These are phyloP conservation scores for Naganishia sp. DNA, from an alignment of 1,284 basidiomycete species.

Conservation along the genomic window DNA sequence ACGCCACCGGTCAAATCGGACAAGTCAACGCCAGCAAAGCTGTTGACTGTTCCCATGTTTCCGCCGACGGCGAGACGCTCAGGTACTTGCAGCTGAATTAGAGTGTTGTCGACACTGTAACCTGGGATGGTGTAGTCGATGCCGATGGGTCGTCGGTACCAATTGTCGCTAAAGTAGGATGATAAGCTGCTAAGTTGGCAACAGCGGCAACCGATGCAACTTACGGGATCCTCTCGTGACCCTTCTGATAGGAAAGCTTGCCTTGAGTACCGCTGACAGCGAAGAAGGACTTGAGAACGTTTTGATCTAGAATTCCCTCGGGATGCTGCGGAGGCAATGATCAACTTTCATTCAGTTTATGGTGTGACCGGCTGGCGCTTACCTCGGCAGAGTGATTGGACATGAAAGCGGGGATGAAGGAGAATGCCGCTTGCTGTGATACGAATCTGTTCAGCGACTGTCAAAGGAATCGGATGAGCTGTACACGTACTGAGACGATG, in stretches of 20 bases:
- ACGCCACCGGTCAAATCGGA: slow-evolving; percentile 36
- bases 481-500: slow-evolving; percentile 15
- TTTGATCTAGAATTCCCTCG: slow-evolving; percentile 22
- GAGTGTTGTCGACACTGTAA: slow-evolving; percentile 19
- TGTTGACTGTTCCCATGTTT: slow-evolving; percentile 35
- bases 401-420: slow-evolving; percentile 29
- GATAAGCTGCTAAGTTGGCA: background rate
- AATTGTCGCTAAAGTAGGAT: slow-evolving; percentile 25
- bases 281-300: slow-evolving; percentile 28
- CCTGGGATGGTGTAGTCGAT: slow-evolving; percentile 33
- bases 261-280: slow-evolving; percentile 27
- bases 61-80: slow-evolving; percentile 35
- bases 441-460: background rate
- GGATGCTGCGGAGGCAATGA: background rate
- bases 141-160: slow-evolving; percentile 34
- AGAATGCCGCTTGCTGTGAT: slow-evolving; percentile 14
- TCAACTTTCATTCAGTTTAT: background rate
- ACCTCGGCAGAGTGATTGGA: slow-evolving; percentile 27
- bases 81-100: slow-evolving; percentile 25
- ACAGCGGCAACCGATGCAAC: background rate
- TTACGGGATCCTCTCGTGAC: slow-evolving; percentile 28
- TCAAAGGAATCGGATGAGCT: background rate
- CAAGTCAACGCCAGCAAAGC: slow-evolving; percentile 35
- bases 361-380: background rate
- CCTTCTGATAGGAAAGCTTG: slow-evolving; percentile 3